Percentiles rank a stretch among this genome's conserved stretches.
Conservation (phyloP, 352 stramenopile species). For the Phytophthora agathidicida region DNA sequence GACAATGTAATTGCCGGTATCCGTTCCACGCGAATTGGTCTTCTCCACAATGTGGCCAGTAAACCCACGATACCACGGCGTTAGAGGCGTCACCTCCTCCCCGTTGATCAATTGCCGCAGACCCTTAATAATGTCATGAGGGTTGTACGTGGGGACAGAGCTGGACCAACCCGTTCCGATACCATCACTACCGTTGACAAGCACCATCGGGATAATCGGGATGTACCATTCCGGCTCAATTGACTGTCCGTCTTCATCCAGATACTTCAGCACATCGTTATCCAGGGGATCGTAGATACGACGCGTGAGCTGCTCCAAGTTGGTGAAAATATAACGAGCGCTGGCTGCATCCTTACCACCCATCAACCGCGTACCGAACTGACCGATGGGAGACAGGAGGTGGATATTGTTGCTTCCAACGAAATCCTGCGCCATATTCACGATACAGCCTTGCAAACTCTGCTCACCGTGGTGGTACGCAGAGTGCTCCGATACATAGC, state of each 20-base stretch:
- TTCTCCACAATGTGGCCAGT: slow-evolving; percentile 89
- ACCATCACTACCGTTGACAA: slow-evolving; percentile 97
- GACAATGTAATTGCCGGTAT: slow-evolving; percentile 81
- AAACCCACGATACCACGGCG: slow-evolving; percentile 94
- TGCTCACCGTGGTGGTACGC: slow-evolving; percentile 99
- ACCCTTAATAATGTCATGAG: slow-evolving; percentile 87
- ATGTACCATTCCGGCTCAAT: slow-evolving; percentile 95
- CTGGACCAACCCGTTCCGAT: slow-evolving; percentile 98
- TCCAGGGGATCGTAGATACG: slow-evolving; percentile 90
- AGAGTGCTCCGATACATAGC: slow-evolving; percentile 98
- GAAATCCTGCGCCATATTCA: slow-evolving; percentile 99
- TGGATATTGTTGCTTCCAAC: slow-evolving; percentile 99
- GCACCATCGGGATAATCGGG: slow-evolving; percentile 96
- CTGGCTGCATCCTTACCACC: slow-evolving; percentile 96
- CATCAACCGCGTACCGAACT: slow-evolving; percentile 97
- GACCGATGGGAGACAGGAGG: slow-evolving; percentile 94
- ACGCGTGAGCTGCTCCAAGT: slow-evolving; percentile 86
- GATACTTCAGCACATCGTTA: slow-evolving; percentile 90
- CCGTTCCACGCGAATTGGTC: slow-evolving; percentile 48
- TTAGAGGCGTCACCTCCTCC: slow-evolving; percentile 62
- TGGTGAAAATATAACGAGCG: slow-evolving; percentile 95
- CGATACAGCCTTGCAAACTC: slow-evolving; percentile 95
- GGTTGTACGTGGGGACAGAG: slow-evolving; percentile 93
- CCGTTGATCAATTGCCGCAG: slow-evolving; percentile 70
- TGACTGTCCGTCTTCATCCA: slow-evolving; percentile 92